Percentiles rank a stretch among this genome's conserved stretches.
Evolutionary conservation across 495 filamentous ascomycete genomes (phyloP).

Genomic region (Tuber magnatum): DNA sequence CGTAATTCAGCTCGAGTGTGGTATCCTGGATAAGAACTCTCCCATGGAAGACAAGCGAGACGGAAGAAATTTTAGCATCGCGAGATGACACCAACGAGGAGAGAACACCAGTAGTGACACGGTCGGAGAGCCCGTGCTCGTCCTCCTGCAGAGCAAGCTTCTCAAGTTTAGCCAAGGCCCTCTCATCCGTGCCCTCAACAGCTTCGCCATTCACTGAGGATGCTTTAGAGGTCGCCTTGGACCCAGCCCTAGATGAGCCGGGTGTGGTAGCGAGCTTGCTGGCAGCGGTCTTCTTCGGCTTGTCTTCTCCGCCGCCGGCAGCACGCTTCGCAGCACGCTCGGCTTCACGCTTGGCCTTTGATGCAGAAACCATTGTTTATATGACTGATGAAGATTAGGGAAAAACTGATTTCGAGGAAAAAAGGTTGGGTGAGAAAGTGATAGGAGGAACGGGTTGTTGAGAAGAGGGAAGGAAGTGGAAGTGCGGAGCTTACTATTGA

Average conservation of each 20-base stretch:
- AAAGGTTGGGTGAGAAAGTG: background rate
- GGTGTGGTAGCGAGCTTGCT: constrained; percentile 51
- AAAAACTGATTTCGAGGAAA: background rate
- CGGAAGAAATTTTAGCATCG: constrained; percentile 93
- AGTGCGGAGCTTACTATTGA: background rate
- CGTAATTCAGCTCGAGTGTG: constrained; percentile 86
- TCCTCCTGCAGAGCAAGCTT: constrained; percentile 83
- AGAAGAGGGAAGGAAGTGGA: background rate
- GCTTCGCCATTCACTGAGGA: constrained; percentile 65
- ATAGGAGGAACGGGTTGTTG: background rate
- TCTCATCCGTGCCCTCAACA: constrained; percentile 24
- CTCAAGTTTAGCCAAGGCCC: constrained; percentile 35
- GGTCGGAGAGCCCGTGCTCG: constrained; percentile 89
- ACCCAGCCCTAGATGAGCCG: constrained; percentile 57
- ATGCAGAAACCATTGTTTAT: constrained; percentile 74
- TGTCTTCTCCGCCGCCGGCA: constrained; percentile 62
- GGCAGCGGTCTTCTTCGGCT: constrained; percentile 64
- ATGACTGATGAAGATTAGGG: background rate
- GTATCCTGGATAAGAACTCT: constrained; percentile 90
- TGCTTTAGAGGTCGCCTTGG: constrained; percentile 59
- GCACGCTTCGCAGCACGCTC: constrained; percentile 91
- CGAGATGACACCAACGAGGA: constrained; percentile 72
- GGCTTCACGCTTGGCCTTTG: constrained; percentile 93
- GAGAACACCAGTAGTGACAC: constrained; percentile 96
- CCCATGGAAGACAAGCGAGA: constrained; percentile 92